Percentiles rank a stretch among this genome's conserved stretches.
Evolutionary conservation across 1,284 basidiomycete species (phyloP).

Genomic region (Paramarasmius palmivorus): DNA sequence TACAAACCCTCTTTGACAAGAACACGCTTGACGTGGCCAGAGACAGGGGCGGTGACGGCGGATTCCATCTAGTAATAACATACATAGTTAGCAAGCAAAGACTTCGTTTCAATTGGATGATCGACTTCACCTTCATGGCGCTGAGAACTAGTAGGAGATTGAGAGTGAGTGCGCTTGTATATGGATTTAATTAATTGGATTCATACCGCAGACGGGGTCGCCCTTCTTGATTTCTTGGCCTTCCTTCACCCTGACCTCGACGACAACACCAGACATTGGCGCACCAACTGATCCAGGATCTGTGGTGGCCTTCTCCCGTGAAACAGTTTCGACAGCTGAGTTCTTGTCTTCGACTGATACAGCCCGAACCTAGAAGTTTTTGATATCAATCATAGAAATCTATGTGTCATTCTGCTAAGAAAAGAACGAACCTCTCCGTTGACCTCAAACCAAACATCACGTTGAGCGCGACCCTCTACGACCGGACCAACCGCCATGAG

Average conservation of each 20-base stretch:
- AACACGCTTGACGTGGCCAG: conserved; percentile 93
- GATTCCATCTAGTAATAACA: conserved; percentile 82
- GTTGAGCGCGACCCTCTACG: conserved; percentile 86
- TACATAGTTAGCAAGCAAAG: conserved; percentile 21
- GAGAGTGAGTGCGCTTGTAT: conserved; percentile 3
- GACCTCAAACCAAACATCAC: conserved; percentile 98
- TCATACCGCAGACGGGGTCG: conserved; percentile 85
- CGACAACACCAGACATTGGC: conserved; percentile 96
- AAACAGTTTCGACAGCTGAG: conserved; percentile 92
- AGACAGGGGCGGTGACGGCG: conserved; percentile 92
- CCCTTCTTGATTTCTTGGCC: conserved; percentile 97
- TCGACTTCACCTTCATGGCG: conserved; percentile 81
- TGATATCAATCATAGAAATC: conserved; percentile 13
- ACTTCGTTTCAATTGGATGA: conserved; percentile 5
- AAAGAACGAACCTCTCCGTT: conserved; percentile 78
- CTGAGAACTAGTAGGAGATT: conserved; percentile 63
- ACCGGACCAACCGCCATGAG: conserved; percentile 95
- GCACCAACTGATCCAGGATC: conserved; percentile 97
- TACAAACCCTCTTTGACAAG: conserved; percentile 78
- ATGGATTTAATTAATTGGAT: not conserved
- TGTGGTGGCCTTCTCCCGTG: conserved; percentile 89
- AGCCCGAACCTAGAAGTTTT: conserved; percentile 78
- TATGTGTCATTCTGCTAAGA: conserved; percentile 11
- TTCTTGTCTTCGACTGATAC: conserved; percentile 94
- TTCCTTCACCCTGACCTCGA: conserved; percentile 97